Conservation (phyloP, 371 early-diverging fungal species). For the Rhizopus sp. region DNA sequence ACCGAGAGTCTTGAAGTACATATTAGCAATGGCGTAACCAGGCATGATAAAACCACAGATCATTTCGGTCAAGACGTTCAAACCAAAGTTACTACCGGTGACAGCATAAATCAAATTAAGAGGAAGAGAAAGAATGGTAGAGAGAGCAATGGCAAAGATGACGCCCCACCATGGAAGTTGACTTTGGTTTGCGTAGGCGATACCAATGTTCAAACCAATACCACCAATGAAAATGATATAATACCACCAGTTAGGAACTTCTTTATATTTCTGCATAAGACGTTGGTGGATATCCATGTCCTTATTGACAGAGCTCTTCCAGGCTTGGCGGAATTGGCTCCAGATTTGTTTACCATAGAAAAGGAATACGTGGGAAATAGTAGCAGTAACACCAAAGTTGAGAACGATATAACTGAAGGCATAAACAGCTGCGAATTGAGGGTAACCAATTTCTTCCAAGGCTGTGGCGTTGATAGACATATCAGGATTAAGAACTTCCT, state of each 20-base stretch:
- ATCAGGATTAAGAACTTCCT: slow-evolving; percentile 35
- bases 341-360: slow-evolving; percentile 50
- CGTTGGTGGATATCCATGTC: slow-evolving; percentile 32
- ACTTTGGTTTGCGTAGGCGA: slow-evolving; percentile 58
- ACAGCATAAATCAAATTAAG: slow-evolving; percentile 42
- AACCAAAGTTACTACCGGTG: slow-evolving; percentile 39
- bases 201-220: slow-evolving; percentile 61
- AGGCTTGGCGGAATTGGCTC: background rate
- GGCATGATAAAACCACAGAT: slow-evolving; percentile 47
- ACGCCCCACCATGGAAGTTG: slow-evolving; percentile 74
- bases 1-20: slow-evolving; percentile 57
- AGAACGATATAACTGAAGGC: slow-evolving; percentile 35
- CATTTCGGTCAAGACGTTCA: slow-evolving; percentile 71
- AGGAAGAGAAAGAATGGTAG: slow-evolving; percentile 35
- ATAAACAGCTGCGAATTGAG: slow-evolving; percentile 31
- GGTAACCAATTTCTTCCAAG: slow-evolving; percentile 39
- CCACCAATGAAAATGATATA: slow-evolving; percentile 58
- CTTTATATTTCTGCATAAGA: slow-evolving; percentile 39
- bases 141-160: slow-evolving; percentile 65
- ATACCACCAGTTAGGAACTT: slow-evolving; percentile 81
- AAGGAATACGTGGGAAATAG: slow-evolving; percentile 50
- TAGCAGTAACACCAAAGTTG: slow-evolving; percentile 54
- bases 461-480: slow-evolving; percentile 39
- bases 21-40: slow-evolving; percentile 55
- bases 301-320: background rate